phyloP scores from a whole-genome alignment of 2,329 filamentous ascomycete species.

The Diaporthe amygdali region DNA sequence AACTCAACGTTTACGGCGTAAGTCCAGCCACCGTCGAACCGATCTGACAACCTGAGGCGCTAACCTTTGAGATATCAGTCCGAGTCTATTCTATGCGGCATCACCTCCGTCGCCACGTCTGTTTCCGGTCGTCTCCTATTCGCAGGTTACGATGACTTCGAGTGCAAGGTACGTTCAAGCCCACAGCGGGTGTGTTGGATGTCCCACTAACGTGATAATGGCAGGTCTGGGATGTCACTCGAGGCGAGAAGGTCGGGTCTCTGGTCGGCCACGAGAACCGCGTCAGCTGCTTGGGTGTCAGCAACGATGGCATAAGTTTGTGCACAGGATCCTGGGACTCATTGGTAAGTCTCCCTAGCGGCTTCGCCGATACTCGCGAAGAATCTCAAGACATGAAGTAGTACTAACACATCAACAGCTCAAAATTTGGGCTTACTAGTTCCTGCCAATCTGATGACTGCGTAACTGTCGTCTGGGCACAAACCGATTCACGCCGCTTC shows the following conservation, averaged over 20 bases:
- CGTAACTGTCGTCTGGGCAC: constrained; percentile 34
- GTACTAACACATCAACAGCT: constrained; percentile 60
- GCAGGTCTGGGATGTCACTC: constrained; percentile 96
- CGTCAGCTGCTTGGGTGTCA: constrained; percentile 97
- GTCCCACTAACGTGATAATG: neutral
- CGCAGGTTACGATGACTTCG: constrained; percentile 97
- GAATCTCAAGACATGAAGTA: constrained; percentile 31
- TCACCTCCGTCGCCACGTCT: constrained; percentile 97
- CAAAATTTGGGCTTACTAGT: constrained; percentile 86
- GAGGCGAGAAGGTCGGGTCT: constrained; percentile 95
- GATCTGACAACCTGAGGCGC: constrained; percentile 28
- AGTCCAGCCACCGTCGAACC: constrained; percentile 35
- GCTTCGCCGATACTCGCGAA: neutral
- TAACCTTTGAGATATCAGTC: constrained; percentile 62
- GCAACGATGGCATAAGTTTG: constrained; percentile 98
- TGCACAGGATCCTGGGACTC: constrained; percentile 99
- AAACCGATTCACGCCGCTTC: constrained; percentile 31
- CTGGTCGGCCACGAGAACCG: constrained; percentile 98
- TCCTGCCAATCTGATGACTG: constrained; percentile 27
- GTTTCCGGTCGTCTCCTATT: constrained; percentile 95
- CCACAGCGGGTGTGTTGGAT: neutral
- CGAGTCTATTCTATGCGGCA: constrained; percentile 95
- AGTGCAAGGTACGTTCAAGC: constrained; percentile 84
- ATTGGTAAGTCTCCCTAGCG: constrained; percentile 70
- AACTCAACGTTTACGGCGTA: constrained; percentile 72